phyloP scores from a whole-genome alignment of 805 yeast species.

The Debaryomyces hansenii region DNA sequence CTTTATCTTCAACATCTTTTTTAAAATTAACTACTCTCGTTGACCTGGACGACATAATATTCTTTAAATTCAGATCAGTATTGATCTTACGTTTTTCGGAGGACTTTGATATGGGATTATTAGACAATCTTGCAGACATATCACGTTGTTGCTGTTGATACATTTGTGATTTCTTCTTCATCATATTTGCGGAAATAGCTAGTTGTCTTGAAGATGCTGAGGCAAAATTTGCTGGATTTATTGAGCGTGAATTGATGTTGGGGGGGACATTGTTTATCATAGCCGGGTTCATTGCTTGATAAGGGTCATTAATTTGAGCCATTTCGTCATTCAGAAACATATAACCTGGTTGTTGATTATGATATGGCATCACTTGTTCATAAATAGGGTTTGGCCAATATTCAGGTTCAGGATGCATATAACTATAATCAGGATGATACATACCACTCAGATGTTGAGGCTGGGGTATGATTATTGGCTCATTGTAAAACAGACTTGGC shows the following conservation, averaged over 20 bases:
- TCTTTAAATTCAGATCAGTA: constrained; percentile 8
- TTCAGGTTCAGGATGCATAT: constrained; percentile 15
- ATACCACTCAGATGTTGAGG: neutral
- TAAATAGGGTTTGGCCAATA: constrained; percentile 13
- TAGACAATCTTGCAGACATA: neutral
- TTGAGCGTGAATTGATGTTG: constrained; percentile 3
- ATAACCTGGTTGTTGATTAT: constrained; percentile 11
- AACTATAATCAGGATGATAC: constrained; percentile 2
- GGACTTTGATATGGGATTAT: constrained; percentile 4
- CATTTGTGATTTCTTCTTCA: constrained; percentile 31
- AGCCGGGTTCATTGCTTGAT: constrained; percentile 15
- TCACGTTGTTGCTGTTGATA: constrained; percentile 12
- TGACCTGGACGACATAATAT: constrained; percentile 10
- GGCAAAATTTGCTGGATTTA: constrained; percentile 1
- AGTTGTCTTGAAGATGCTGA: constrained; percentile 29
- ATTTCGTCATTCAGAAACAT: constrained; percentile 18
- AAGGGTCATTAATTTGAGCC: constrained; percentile 9
- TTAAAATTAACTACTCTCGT: constrained; percentile 10
- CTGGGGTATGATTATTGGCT: neutral
- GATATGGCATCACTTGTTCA: neutral
- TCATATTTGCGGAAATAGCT: constrained; percentile 31
- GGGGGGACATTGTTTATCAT: constrained; percentile 3
- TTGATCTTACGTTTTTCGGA: constrained; percentile 5
- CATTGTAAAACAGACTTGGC: constrained; percentile 7
- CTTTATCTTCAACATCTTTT: constrained; percentile 4